phyloP scores from a whole-genome alignment of 2,329 filamentous ascomycete genomes.

The Ophiobolus disseminans region DNA sequence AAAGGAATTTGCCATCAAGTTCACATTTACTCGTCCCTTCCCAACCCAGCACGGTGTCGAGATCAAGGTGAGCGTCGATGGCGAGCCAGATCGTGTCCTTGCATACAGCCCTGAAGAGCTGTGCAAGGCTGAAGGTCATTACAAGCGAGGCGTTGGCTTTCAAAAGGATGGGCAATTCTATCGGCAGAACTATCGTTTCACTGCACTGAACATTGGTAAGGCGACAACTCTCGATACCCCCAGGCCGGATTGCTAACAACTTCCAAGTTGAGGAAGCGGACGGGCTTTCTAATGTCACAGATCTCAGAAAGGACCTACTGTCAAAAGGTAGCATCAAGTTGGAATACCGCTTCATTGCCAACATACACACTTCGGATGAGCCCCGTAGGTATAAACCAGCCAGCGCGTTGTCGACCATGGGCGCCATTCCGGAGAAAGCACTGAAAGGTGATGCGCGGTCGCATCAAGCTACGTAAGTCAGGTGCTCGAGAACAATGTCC shows the following conservation, averaged over 20 bases:
- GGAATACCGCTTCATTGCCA: slow-evolving; percentile 3
- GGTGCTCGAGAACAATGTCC: not conserved
- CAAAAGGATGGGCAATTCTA: not conserved
- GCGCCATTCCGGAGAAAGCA: slow-evolving; percentile 11
- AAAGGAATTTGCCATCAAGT: slow-evolving; percentile 4
- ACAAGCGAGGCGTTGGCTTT: not conserved
- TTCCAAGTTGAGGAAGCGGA: slow-evolving; percentile 2
- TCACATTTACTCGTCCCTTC: slow-evolving; percentile 1
- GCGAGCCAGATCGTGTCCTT: not conserved
- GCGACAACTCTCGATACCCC: not conserved
- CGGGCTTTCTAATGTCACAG: not conserved
- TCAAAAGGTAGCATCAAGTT: slow-evolving; percentile 6
- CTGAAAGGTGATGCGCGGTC: slow-evolving; percentile 18
- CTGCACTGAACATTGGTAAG: slow-evolving; percentile 14
- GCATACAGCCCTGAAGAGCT: not conserved
- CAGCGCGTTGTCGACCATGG: not conserved
- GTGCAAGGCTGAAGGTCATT: not conserved
- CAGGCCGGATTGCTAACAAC: not conserved
- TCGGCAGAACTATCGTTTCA: slow-evolving; percentile 9
- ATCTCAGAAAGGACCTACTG: not conserved
- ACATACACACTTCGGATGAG: not conserved
- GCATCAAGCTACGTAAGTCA: slow-evolving; percentile 14
- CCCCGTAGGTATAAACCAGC: not conserved
- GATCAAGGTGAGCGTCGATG: not conserved
- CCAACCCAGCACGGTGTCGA: not conserved